Percentiles rank a stretch among this genome's conserved stretches.
Conservation (phyloP, 257 asterid genomes). For the Echites panduratus region DNA sequence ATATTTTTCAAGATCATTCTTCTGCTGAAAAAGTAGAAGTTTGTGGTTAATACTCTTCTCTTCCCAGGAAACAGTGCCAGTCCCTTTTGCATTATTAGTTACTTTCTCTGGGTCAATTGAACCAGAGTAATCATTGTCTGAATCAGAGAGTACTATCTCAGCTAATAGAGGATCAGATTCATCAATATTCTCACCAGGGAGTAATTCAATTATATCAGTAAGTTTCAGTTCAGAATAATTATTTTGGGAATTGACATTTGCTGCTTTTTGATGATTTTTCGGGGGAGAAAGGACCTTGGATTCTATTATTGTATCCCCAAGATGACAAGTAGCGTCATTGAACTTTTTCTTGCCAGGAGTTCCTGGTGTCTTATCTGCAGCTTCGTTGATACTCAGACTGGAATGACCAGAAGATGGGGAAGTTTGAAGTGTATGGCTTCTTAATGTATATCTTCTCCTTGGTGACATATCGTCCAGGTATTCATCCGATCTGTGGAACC, state of each 20-base stretch:
- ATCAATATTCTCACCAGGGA: neutral
- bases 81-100: neutral
- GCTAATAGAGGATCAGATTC: neutral
- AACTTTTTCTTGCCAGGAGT: neutral
- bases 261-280: neutral
- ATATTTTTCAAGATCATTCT: neutral
- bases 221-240: neutral
- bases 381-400: neutral
- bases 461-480: neutral
- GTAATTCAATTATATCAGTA: neutral
- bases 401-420: neutral
- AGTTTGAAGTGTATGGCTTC: neutral
- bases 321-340: neutral
- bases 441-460: neutral
- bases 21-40: neutral
- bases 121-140: neutral
- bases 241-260: neutral
- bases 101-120: neutral
- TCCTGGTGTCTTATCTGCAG: neutral
- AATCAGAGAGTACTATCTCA: neutral
- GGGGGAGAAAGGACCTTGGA: neutral
- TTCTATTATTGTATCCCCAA: neutral
- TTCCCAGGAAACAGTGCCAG: neutral
- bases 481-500: neutral
- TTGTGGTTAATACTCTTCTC: neutral